Evolutionary conservation across 805 yeast genomes (phyloP).

Genomic region (Suhomyces xylopsoci): DNA sequence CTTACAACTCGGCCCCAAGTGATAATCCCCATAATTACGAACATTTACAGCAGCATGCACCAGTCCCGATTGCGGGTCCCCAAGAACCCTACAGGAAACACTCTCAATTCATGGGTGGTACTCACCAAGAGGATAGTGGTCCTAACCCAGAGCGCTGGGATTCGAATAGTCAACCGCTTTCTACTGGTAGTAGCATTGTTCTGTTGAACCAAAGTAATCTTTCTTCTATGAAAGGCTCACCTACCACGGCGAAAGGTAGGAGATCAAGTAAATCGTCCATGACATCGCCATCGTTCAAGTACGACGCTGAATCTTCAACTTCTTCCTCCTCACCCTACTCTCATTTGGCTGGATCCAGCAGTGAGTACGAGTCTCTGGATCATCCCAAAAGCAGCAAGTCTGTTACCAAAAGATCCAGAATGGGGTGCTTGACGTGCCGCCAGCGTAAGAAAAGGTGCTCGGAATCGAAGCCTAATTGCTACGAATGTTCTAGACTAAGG

Average conservation of each 20-base stretch:
- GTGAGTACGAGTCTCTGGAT: not conserved
- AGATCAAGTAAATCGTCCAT: not conserved
- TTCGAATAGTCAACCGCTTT: not conserved
- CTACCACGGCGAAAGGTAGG: not conserved
- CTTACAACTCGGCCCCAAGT: not conserved
- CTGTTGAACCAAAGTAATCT: not conserved
- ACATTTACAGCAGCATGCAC: not conserved
- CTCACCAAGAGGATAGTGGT: not conserved
- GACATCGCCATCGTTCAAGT: not conserved
- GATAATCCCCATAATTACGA: not conserved
- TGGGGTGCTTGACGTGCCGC: constrained; percentile 79
- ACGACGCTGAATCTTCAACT: not conserved
- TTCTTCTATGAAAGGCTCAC: not conserved
- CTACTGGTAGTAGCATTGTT: not conserved
- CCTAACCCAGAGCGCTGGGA: not conserved
- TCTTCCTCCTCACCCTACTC: not conserved
- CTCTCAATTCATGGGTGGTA: not conserved
- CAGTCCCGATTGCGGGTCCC: not conserved
- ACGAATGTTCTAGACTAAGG: constrained; percentile 63
- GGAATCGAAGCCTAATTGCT: constrained; percentile 64
- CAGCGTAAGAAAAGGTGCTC: constrained; percentile 76
- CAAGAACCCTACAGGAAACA: not conserved
- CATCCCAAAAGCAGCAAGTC: constrained; percentile 9
- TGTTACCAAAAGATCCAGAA: constrained; percentile 51
- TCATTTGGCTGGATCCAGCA: not conserved